phyloP scores from a whole-genome alignment of 192 early-diverging fungal genomes.

The Pilaira anomala region DNA sequence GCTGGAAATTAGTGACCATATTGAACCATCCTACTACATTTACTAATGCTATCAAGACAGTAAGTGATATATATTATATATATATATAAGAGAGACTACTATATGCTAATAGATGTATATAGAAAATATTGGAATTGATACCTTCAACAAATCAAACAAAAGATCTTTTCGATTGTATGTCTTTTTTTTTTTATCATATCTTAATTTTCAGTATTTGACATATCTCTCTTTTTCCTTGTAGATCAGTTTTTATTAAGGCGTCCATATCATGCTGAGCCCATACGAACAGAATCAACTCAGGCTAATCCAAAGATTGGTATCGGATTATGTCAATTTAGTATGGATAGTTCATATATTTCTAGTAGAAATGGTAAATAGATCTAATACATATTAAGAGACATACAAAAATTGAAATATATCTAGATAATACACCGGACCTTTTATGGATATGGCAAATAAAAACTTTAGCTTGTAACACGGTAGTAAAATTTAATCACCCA shows the following conservation, averaged over 20 bases:
- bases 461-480: conserved; percentile 39
- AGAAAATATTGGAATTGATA: no score
- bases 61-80: conserved; percentile 7
- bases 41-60: conserved; percentile 25
- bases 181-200: no score
- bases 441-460: conserved; percentile 76
- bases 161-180: neutral
- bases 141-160: no score
- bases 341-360: conserved; percentile 54
- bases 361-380: conserved; percentile 64
- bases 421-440: conserved; percentile 72
- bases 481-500: conserved; percentile 59
- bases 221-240: conserved; percentile 1
- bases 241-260: conserved; percentile 27
- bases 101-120: no score
- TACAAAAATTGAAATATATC: conserved; percentile 1
- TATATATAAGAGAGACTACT: no score
- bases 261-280: conserved; percentile 52
- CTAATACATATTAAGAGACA: conserved; percentile 6
- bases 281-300: conserved; percentile 63
- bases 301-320: conserved; percentile 74
- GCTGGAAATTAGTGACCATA: conserved; percentile 64
- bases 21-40: conserved; percentile 54
- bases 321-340: conserved; percentile 62
- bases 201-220: no score